Evolutionary conservation across 2,329 filamentous ascomycete species (phyloP).

Genomic region (Cordyceps pruinosa): DNA sequence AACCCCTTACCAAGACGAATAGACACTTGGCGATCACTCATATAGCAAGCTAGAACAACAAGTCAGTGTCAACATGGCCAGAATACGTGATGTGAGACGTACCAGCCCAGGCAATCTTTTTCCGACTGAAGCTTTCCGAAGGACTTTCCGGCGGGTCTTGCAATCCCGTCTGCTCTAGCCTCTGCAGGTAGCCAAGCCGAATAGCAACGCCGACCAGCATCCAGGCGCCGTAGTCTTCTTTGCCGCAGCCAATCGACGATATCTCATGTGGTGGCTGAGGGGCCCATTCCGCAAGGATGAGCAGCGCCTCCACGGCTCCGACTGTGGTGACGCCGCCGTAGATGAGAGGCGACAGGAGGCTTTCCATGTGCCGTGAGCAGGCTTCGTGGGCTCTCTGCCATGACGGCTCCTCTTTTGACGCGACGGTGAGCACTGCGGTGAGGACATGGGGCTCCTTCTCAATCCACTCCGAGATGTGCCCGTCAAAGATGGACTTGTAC

Average conservation of each 20-base stretch:
- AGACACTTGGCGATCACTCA: constrained; percentile 61
- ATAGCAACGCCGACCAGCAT: constrained; percentile 69
- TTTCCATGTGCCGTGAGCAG: constrained; percentile 64
- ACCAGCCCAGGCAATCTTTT: constrained; percentile 61
- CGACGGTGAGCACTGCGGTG: constrained; percentile 63
- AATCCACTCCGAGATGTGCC: constrained; percentile 47
- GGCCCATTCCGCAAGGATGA: constrained; percentile 67
- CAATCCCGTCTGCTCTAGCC: constrained; percentile 62
- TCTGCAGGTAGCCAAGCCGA: constrained; percentile 62
- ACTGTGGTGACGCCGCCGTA: constrained; percentile 61
- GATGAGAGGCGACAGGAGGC: constrained; percentile 58
- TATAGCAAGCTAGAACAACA: constrained; percentile 45
- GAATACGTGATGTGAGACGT: constrained; percentile 11
- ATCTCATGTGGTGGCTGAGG: constrained; percentile 57
- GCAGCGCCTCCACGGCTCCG: constrained; percentile 62
- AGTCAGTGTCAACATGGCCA: not conserved
- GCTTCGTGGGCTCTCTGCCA: constrained; percentile 57
- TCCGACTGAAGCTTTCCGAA: constrained; percentile 52
- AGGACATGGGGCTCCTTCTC: constrained; percentile 59
- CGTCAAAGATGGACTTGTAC: constrained; percentile 49
- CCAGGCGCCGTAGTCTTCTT: constrained; percentile 69
- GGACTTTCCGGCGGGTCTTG: constrained; percentile 53
- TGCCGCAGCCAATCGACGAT: constrained; percentile 60
- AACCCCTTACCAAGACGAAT: constrained; percentile 66
- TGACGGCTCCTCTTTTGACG: constrained; percentile 62